Conservation (phyloP, 2,329 filamentous ascomycete genomes). For the Aspergillus persii region DNA sequence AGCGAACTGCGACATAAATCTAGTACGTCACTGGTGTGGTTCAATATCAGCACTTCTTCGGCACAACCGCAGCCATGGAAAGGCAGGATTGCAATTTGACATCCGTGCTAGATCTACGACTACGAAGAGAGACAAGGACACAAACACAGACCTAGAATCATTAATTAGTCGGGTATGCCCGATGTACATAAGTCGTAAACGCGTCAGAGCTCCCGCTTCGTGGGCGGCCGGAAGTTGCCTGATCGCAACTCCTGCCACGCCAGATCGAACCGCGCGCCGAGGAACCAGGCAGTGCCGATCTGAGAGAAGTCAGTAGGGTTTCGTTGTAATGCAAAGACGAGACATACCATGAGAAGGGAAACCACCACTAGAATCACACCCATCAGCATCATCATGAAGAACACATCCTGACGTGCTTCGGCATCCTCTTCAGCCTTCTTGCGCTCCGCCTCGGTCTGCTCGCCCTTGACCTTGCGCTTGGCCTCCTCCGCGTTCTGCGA, state of each 20-base stretch:
- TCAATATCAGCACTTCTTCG: conserved; percentile 95
- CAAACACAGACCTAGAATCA: neutral
- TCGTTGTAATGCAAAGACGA: no score
- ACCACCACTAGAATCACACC: conserved; percentile 70
- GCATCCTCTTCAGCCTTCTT: conserved; percentile 48
- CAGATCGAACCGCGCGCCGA: conserved; percentile 80
- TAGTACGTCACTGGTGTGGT: conserved; percentile 43
- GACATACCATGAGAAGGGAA: conserved; percentile 74
- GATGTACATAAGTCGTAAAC: conserved; percentile 11
- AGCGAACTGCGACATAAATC: conserved; percentile 38
- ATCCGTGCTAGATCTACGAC: conserved; percentile 72
- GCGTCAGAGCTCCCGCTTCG: conserved; percentile 42
- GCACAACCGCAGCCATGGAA: conserved; percentile 87
- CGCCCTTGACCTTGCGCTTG: conserved; percentile 46
- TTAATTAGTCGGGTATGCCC: neutral
- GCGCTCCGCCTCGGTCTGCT: conserved; percentile 58
- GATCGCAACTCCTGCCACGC: conserved; percentile 56
- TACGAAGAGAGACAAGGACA: no score
- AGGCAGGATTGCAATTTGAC: conserved; percentile 97
- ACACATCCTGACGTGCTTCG: conserved; percentile 54
- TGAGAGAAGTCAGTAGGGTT: conserved; percentile 37
- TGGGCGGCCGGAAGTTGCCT: conserved; percentile 46
- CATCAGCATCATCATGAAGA: conserved; percentile 68
- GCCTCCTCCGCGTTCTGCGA: conserved; percentile 68
- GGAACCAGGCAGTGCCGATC: conserved; percentile 73